Percentiles rank a stretch among this genome's conserved stretches.
Evolutionary conservation across 495 filamentous ascomycete genomes (phyloP).

Genomic region (Cairneyella variabilis): DNA sequence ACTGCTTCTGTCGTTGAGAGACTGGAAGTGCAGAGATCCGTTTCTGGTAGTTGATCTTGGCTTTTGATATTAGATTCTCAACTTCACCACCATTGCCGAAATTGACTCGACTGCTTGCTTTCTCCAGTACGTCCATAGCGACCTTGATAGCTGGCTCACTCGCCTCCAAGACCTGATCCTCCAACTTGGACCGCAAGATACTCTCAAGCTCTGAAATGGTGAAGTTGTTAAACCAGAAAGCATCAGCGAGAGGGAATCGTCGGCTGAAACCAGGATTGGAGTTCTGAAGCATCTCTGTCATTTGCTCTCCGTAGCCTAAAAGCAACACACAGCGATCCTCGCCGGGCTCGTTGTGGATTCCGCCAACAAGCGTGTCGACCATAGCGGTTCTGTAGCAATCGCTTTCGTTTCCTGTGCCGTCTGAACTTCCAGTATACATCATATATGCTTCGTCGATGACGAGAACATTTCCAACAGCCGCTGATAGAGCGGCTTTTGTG

Average conservation of each 20-base stretch:
- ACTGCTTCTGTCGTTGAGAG: not conserved
- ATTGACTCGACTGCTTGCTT: conserved; percentile 38
- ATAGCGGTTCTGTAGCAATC: conserved; percentile 47
- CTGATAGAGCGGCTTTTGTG: conserved; percentile 64
- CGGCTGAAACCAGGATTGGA: conserved; percentile 70
- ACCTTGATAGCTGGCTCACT: conserved; percentile 36
- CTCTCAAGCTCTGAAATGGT: conserved; percentile 46
- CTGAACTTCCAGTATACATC: conserved; percentile 33
- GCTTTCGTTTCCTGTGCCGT: conserved; percentile 17
- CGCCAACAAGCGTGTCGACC: conserved; percentile 60
- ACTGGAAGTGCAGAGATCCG: not conserved
- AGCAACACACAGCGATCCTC: conserved; percentile 74
- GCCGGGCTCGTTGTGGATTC: conserved; percentile 68
- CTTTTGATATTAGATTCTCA: conserved; percentile 20
- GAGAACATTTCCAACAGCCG: conserved; percentile 66
- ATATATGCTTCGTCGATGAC: conserved; percentile 74
- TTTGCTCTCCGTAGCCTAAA: conserved; percentile 71
- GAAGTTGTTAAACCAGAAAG: conserved; percentile 69
- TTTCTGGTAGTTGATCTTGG: conserved; percentile 12
- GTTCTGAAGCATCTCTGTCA: conserved; percentile 72
- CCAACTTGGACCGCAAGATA: conserved; percentile 55
- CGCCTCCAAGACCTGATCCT: conserved; percentile 38
- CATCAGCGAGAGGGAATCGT: conserved; percentile 60
- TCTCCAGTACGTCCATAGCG: conserved; percentile 34
- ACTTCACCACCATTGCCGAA: conserved; percentile 53